phyloP scores from a whole-genome alignment of 768 basidiomycete genomes.

The Fistulinella prunicolor region DNA sequence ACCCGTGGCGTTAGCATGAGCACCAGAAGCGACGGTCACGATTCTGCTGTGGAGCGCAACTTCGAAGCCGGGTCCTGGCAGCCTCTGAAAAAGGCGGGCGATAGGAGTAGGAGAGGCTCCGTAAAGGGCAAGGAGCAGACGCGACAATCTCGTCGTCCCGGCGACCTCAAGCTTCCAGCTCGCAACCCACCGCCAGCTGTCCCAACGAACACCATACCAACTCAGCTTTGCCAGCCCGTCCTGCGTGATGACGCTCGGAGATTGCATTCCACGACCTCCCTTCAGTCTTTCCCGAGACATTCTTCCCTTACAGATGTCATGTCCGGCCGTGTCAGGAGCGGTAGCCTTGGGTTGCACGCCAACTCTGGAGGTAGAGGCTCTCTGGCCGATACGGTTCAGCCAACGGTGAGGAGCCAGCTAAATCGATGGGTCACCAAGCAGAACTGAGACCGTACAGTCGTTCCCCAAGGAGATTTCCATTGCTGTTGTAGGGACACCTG shows the following conservation, averaged over 20 bases:
- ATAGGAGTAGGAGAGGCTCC: constrained; percentile 47
- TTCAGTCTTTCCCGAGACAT: constrained; percentile 36
- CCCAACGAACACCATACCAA: constrained; percentile 27
- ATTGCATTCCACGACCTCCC: constrained; percentile 38
- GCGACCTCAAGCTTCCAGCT: constrained; percentile 62
- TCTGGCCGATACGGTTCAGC: constrained; percentile 17
- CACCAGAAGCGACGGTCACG: constrained; percentile 42
- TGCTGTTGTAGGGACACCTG: constrained; percentile 72
- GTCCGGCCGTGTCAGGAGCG: constrained; percentile 53
- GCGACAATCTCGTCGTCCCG: constrained; percentile 46
- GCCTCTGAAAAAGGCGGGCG: constrained; percentile 37
- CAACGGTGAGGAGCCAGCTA: constrained; percentile 23
- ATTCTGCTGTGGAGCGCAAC: constrained; percentile 40
- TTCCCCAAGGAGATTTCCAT: constrained; percentile 49
- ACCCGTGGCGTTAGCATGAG: constrained; percentile 57
- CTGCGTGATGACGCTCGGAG: constrained; percentile 39
- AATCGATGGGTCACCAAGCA: background rate
- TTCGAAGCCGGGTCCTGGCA: constrained; percentile 56
- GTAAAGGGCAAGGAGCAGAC: constrained; percentile 45
- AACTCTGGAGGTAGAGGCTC: constrained; percentile 16
- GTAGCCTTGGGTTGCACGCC: constrained; percentile 53
- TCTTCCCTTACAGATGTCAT: constrained; percentile 31
- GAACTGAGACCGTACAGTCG: constrained; percentile 18
- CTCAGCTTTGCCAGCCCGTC: constrained; percentile 35
- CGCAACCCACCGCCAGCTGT: constrained; percentile 44